phyloP scores from a whole-genome alignment of 2,329 filamentous ascomycete genomes.

The Amesomyces nigricolor region DNA sequence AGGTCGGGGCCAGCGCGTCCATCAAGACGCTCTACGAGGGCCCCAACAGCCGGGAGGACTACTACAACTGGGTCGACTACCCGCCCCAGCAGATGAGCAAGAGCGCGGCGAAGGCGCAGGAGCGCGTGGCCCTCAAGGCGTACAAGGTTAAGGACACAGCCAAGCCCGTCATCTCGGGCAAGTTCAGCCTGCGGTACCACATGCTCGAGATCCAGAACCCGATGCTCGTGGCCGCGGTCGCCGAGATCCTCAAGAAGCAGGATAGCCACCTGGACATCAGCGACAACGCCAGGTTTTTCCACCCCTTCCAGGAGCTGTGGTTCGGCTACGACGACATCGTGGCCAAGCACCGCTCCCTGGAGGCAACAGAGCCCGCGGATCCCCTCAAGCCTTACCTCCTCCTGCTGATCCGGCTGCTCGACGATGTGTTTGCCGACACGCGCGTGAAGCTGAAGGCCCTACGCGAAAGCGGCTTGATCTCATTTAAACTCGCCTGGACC shows the following conservation, averaged over 20 bases:
- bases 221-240: constrained; percentile 37
- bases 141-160: constrained; percentile 42
- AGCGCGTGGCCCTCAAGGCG: constrained; percentile 40
- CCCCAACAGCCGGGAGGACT: constrained; percentile 21
- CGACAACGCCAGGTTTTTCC: constrained; percentile 34
- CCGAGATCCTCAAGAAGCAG: constrained; percentile 39
- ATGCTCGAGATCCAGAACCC: constrained; percentile 40
- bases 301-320: constrained; percentile 40
- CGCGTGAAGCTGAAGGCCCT: constrained; percentile 34
- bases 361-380: constrained; percentile 19
- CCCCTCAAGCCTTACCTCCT: constrained; percentile 35
- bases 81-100: constrained; percentile 41
- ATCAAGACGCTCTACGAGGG: constrained; percentile 40
- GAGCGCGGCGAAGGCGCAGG: constrained; percentile 32
- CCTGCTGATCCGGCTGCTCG: constrained; percentile 37
- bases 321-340: constrained; percentile 41
- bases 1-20: constrained; percentile 21
- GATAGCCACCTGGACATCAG: constrained; percentile 35
- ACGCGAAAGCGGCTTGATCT: constrained; percentile 35
- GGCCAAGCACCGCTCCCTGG: constrained; percentile 28
- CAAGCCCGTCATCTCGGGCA: constrained; percentile 37
- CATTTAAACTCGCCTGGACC: constrained; percentile 40
- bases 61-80: constrained; percentile 37
- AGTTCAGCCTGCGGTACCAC: constrained; percentile 37
- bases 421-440: constrained; percentile 40